A percentile compares a stretch with the other conserved stretches of the same genome.
Evolutionary conservation across 768 basidiomycete species (phyloP).

Genomic region (Mycena galopus): DNA sequence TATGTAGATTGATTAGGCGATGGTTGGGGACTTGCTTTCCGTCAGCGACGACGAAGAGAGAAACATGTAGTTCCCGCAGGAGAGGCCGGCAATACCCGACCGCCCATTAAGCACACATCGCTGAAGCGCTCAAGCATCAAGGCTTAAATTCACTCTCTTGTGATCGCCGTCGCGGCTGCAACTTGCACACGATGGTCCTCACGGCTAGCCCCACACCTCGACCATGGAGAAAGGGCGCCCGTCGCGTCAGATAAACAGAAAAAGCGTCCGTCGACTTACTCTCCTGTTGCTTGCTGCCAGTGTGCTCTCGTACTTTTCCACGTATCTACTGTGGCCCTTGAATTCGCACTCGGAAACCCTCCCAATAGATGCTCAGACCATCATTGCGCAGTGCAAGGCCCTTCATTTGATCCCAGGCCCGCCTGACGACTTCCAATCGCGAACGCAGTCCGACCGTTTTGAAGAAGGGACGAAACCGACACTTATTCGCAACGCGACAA

Average conservation of each 20-base stretch:
- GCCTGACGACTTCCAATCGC: conserved; percentile 53
- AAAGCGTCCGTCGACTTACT: conserved; percentile 9
- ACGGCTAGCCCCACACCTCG: too few relatives aligned
- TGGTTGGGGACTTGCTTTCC: too few relatives aligned
- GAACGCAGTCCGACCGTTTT: conserved; percentile 64
- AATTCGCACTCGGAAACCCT: conserved; percentile 13
- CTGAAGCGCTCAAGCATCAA: too few relatives aligned
- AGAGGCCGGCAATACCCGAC: too few relatives aligned
- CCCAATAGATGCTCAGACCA: conserved; percentile 23
- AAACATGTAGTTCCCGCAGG: too few relatives aligned
- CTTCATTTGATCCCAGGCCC: conserved; percentile 30
- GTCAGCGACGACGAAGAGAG: too few relatives aligned
- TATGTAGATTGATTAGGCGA: too few relatives aligned
- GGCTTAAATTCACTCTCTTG: too few relatives aligned
- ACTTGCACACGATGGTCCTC: too few relatives aligned
- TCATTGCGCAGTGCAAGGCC: conserved; percentile 24
- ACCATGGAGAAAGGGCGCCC: conserved; percentile 25
- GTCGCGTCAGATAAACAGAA: not conserved
- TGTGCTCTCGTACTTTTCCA: conserved; percentile 20
- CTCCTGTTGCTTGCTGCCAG: conserved; percentile 3
- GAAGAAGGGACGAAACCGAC: conserved; percentile 65
- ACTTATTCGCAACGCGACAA: conserved; percentile 75
- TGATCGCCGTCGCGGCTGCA: too few relatives aligned
- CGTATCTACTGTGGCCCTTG: conserved; percentile 20
- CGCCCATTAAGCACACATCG: too few relatives aligned